Percentiles rank a stretch among this genome's conserved stretches.
Conservation (phyloP, 352 stramenopile genomes). For the Phytophthora ohioensis region DNA sequence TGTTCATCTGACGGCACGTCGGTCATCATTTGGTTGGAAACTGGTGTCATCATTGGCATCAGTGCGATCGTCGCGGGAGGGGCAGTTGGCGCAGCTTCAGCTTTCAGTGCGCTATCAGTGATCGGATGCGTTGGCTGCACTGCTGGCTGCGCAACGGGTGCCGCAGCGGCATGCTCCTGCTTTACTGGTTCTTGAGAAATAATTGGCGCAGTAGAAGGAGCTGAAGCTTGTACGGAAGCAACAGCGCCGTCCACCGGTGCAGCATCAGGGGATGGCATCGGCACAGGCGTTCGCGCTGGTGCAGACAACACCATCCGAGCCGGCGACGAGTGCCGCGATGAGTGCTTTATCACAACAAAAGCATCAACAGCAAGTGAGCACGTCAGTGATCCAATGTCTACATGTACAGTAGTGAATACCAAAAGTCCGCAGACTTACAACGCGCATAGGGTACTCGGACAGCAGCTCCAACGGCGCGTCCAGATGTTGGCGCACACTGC, state of each 20-base stretch:
- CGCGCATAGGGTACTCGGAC: constrained; percentile 58
- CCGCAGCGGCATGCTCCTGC: constrained; percentile 11
- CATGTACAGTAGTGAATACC: neutral
- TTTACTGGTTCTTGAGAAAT: constrained; percentile 5
- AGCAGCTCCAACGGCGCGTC: constrained; percentile 77
- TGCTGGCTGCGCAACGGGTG: neutral
- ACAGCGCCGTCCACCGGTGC: neutral
- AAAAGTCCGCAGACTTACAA: constrained; percentile 42
- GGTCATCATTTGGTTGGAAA: constrained; percentile 44
- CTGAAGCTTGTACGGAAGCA: neutral
- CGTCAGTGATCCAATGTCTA: neutral
- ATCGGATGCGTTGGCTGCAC: constrained; percentile 1
- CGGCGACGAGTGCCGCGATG: constrained; percentile 41
- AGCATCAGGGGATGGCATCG: constrained; percentile 21
- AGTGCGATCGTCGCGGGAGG: constrained; percentile 23
- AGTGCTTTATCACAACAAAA: constrained; percentile 20
- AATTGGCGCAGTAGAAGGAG: neutral
- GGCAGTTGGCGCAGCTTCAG: constrained; percentile 13
- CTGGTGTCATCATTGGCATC: constrained; percentile 41
- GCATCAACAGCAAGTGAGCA: neutral
- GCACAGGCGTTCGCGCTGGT: constrained; percentile 19
- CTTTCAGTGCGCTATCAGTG: constrained; percentile 16
- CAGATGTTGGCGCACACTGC: constrained; percentile 81
- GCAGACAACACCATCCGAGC: constrained; percentile 13
- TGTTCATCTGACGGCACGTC: constrained; percentile 76